Conservation (phyloP, 78 protist species). For the Monocercomonoides exilis region DNA sequence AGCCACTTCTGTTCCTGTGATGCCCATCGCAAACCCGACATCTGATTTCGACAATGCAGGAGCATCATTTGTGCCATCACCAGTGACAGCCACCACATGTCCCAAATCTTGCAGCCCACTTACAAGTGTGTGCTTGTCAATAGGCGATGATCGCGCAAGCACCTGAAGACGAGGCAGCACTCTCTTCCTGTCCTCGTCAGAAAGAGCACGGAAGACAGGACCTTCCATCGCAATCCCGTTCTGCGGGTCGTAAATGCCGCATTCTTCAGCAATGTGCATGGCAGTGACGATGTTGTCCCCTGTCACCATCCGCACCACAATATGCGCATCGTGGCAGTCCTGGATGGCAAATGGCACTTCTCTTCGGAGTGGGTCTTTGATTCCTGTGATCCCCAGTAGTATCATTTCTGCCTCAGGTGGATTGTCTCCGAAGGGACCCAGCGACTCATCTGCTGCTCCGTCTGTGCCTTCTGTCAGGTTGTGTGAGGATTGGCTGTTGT, state of each 20-base stretch:
- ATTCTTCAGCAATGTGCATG: slow-evolving; percentile 21
- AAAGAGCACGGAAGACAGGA: slow-evolving; percentile 30
- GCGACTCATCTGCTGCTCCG: background rate
- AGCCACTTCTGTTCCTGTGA: slow-evolving; percentile 12
- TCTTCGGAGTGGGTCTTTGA: slow-evolving; percentile 59
- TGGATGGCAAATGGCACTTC: slow-evolving; percentile 57
- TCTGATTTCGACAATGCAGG: slow-evolving; percentile 76
- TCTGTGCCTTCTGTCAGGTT: background rate
- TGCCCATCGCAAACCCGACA: slow-evolving; percentile 80
- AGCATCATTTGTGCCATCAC: slow-evolving; percentile 80
- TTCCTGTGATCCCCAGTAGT: slow-evolving; percentile 35
- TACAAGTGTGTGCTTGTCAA: slow-evolving; percentile 71
- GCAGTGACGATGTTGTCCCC: slow-evolving; percentile 63
- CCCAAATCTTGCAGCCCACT: slow-evolving; percentile 35
- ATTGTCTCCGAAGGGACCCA: background rate
- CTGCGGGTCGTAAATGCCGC: slow-evolving; percentile 7
- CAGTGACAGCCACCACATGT: slow-evolving; percentile 85
- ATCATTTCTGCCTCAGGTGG: slow-evolving; percentile 37
- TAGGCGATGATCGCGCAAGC: slow-evolving; percentile 75
- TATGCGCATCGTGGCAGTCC: slow-evolving; percentile 56
- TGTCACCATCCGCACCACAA: slow-evolving; percentile 71
- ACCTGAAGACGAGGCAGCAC: slow-evolving; percentile 62
- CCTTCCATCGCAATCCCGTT: slow-evolving; percentile 20
- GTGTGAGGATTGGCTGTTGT: background rate
- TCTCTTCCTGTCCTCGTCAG: slow-evolving; percentile 38